These are phyloP conservation scores for Teratosphaeria gauchensis DNA, from an alignment of 2,329 filamentous ascomycete species.

Conservation along the genomic window DNA sequence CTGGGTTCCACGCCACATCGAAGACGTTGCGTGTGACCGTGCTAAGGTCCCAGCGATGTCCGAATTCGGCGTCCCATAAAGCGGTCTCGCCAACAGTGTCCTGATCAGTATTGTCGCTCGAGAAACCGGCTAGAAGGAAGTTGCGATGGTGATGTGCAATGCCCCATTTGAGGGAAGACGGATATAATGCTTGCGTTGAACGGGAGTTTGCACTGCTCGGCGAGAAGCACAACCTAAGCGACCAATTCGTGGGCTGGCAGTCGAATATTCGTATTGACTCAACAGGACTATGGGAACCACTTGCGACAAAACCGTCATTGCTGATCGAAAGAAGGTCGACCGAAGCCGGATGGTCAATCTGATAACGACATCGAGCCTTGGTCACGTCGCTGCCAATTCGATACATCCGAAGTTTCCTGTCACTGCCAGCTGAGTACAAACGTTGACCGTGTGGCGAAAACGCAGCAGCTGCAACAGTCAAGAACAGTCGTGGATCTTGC, in stretches of 20 bases:
- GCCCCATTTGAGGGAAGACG: constrained; percentile 43
- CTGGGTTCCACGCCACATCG: constrained; percentile 49
- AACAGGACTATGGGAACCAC: constrained; percentile 30
- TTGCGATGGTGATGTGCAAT: constrained; percentile 26
- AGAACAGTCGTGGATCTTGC: constrained; percentile 45
- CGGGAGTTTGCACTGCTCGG: constrained; percentile 13
- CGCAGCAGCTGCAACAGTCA: constrained; percentile 45
- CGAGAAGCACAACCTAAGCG: constrained; percentile 7
- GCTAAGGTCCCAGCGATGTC: constrained; percentile 31
- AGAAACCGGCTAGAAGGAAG: constrained; percentile 47
- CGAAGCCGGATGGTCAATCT: constrained; percentile 35
- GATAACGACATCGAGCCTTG: constrained; percentile 6
- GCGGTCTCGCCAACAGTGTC: constrained; percentile 43
- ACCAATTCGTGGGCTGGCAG: constrained; percentile 1
- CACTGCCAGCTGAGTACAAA: constrained; percentile 41
- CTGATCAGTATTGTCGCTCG: constrained; percentile 26
- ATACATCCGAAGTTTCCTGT: constrained; percentile 39
- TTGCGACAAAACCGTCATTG: constrained; percentile 35
- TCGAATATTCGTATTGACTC: constrained; percentile 13
- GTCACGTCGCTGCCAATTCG: constrained; percentile 8
- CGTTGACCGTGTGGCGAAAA: constrained; percentile 34
- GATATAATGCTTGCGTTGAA: constrained; percentile 24
- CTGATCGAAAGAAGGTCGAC: constrained; percentile 44
- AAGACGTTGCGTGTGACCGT: constrained; percentile 47
- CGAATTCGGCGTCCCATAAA: constrained; percentile 42